Base-by-base conservation (phyloP, 2,329 filamentous ascomycete species). In the Penicillium sp. region DNA sequence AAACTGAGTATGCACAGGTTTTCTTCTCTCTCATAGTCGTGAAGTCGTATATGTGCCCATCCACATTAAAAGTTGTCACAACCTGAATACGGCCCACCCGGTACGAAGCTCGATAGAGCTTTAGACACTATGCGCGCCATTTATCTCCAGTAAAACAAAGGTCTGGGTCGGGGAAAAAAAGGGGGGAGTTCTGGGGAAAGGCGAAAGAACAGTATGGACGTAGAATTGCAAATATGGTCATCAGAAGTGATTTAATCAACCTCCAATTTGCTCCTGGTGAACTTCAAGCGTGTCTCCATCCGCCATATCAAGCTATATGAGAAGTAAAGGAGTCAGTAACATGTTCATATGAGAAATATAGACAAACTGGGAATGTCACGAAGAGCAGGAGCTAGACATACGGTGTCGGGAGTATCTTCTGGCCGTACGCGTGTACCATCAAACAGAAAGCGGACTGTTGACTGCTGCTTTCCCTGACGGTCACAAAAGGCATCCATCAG, bases 401-500 rank as follows among this genome's bases (percentile, higher is more conserved):
- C 95, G 63, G 88, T 90, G 60, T 98, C 94, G 1, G 95, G 95
- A 15, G 91, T 97, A 75, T 99, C 95, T 19, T 88, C 89, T 0
- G 91, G 88, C 72, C 96, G 91, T 7, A 99, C 95, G 61, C 95
- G 90, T 70, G 91, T 90, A n/a, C 95, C 95, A 71, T 99, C 95
- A 72, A 98, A 98, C 1, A 99, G 84, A 79, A 99, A 99, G 31
- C 95, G 90, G 51, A 98, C 94, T 5, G 91, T 94, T 38, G 84
- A 87, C 7, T 89, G 82, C 38, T 90, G 88, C 84, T 98, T 98
- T 71, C 95, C 95, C 77, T 97, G 93, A 26, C 95, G 88, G 69
- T 98, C 94, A 79, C 95, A 99, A 79, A 98, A 99, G 21, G 95
- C 95, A 65, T 92, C 90, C 95, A 99, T 99, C 59, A 99, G 85